These are phyloP conservation scores for Diplocarpon mali DNA, from an alignment of 2,329 filamentous ascomycete genomes.

Conservation along the genomic window DNA sequence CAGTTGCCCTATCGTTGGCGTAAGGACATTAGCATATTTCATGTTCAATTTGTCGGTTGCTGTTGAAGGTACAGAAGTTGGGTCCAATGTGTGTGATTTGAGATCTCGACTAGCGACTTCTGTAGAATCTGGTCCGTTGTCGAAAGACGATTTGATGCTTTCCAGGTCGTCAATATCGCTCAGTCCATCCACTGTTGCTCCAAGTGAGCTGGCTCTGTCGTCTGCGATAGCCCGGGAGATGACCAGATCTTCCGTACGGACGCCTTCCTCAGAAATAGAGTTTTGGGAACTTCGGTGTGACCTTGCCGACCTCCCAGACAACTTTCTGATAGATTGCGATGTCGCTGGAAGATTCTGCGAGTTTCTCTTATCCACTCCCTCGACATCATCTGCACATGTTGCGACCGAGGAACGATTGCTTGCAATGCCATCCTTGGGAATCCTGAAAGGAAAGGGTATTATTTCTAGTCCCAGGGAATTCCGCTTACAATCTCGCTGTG, in stretches of 20 bases:
- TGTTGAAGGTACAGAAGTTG: too few species aligned
- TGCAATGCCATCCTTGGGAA: constrained; percentile 38
- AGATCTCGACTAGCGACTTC: constrained; percentile 4
- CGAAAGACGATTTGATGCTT: constrained; percentile 20
- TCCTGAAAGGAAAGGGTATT: constrained; percentile 53
- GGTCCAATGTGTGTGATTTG: too few species aligned
- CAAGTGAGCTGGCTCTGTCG: constrained; percentile 40
- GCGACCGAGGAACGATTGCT: constrained; percentile 55
- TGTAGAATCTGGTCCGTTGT: constrained; percentile 10
- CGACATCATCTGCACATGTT: constrained; percentile 54
- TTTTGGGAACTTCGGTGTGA: constrained; percentile 20
- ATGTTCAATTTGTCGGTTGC: too few species aligned
- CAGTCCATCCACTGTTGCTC: constrained; percentile 45
- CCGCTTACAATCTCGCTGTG: constrained; percentile 21
- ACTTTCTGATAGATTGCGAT: constrained; percentile 29
- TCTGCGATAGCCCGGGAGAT: constrained; percentile 25
- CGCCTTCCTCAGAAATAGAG: constrained; percentile 19
- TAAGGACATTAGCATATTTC: too few species aligned
- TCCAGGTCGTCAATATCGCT: constrained; percentile 29
- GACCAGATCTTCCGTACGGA: constrained; percentile 35
- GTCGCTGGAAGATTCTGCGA: constrained; percentile 39
- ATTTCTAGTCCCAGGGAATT: constrained; percentile 38
- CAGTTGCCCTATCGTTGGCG: too few species aligned
- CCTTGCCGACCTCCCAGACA: constrained; percentile 16
- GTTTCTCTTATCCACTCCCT: constrained; percentile 40